Evolutionary conservation across 2,329 filamentous ascomycete genomes (phyloP), one percentile per base, ranked within the genome.

Genomic region (Neonectria sp.): DNA sequence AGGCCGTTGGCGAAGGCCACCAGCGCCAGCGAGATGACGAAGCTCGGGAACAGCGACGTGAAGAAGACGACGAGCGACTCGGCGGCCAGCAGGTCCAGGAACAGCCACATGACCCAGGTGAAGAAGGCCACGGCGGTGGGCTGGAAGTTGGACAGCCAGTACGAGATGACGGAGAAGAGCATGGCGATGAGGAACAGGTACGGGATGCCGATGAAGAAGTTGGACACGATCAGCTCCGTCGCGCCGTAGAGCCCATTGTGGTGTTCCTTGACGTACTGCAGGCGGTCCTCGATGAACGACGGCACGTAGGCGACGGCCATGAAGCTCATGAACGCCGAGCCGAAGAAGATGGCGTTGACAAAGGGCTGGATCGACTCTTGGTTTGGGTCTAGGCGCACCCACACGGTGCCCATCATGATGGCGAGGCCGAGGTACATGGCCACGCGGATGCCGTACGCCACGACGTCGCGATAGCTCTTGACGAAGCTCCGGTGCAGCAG

Each of bases 341-440:
- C 90, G 74, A 92, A 93, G 84, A 92, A 92, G 58, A 97, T 92
- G 55, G 93, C 92, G 78, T 97, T 97, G 79, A 91, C 94, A 74
- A 93, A 93, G 0, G 93, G 90, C 74, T 94, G 91, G 72, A 97
- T 95, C 65, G 92, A 92, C 63, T 86, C 83, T 77, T 97, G 94
- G 0, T 86, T 82, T 0, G 91, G 86, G 4, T 86, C 82, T 3
- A 97, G 85, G 6, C 94, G 89, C 15, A 97, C 82, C 91, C 93
- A 97, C 13, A 97, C 92, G 0, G 94, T 97, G 6, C 94, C 94
- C 91, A 95, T 95, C 88, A 96, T 91, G 73, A 96, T 89, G 1
- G 93, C 93, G 17, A 97, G 85, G 1, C 89, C 89, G 25, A 75
- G 70, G 79, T 97, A 96, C 93, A 97, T 97, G 46, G 88, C 91